Percentiles rank a stretch among this genome's conserved stretches.
Conservation (phyloP, 257 asterid genomes). For the Forsythia viridissima region DNA sequence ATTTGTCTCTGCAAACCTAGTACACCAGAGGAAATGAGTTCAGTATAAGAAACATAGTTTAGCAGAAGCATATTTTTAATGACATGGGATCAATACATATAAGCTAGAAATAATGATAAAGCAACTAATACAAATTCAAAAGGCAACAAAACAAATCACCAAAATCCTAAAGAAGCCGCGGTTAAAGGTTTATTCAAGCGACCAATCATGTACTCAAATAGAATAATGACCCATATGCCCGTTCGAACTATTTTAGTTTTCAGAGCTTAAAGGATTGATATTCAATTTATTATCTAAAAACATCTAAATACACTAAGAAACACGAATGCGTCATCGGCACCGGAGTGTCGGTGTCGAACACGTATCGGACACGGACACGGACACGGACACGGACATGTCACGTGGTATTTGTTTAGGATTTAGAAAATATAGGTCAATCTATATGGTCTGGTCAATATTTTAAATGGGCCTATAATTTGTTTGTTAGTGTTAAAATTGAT, state of each 20-base stretch:
- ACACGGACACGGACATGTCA: too few species aligned
- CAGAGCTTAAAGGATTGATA: neutral
- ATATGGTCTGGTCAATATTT: too few species aligned
- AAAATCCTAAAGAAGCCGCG: neutral
- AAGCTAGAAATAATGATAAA: conserved; percentile 8
- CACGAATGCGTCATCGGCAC: too few species aligned
- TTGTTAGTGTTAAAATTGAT: too few species aligned
- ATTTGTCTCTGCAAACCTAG: conserved; percentile 18
- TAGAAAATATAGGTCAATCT: too few species aligned
- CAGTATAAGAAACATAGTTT: conserved; percentile 8
- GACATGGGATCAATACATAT: neutral
- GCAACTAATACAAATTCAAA: neutral
- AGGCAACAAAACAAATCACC: neutral
- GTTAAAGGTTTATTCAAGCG: neutral
- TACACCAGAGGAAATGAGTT: conserved; percentile 13
- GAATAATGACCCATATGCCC: neutral
- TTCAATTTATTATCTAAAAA: neutral
- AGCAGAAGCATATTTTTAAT: conserved; percentile 11
- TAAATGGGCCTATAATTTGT: too few species aligned
- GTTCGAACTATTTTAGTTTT: neutral
- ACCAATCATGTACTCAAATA: neutral
- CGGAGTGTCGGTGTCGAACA: too few species aligned
- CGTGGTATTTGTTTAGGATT: too few species aligned
- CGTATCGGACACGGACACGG: too few species aligned
- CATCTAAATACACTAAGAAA: neutral